Conservation (phyloP, 305 asterid genomes). For the Rubia peregrina region DNA sequence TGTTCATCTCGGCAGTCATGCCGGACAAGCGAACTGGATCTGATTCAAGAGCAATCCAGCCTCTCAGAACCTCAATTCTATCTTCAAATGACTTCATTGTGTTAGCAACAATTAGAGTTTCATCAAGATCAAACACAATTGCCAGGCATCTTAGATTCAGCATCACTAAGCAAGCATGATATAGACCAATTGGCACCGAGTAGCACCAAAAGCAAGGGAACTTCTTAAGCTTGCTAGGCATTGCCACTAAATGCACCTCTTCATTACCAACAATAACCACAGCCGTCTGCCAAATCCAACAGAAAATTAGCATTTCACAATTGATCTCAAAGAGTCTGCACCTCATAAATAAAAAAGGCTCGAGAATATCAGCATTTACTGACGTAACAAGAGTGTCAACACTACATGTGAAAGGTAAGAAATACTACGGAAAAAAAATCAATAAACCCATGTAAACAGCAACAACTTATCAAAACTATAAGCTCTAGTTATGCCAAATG, state of each 20-base stretch:
- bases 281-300: conserved; percentile 56
- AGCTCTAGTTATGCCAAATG: neutral
- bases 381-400: neutral
- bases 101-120: conserved; percentile 95
- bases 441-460: neutral
- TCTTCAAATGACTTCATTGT: conserved; percentile 98
- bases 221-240: conserved; percentile 88
- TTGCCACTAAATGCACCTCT: conserved; percentile 93
- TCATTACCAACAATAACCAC: conserved; percentile 71
- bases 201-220: conserved; percentile 99
- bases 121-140: conserved; percentile 94
- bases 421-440: neutral
- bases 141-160: conserved; percentile 81
- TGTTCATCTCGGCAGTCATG: conserved; percentile 88
- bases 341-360: neutral
- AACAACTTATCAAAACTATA: neutral
- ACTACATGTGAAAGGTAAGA: neutral
- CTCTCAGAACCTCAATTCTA: conserved; percentile 64
- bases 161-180: conserved; percentile 63
- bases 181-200: conserved; percentile 66
- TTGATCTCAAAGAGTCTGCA: neutral
- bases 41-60: conserved; percentile 63
- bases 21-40: conserved; percentile 73
- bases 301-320: conserved; percentile 16
- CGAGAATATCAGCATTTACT: neutral